Base-by-base conservation (phyloP, 441 rosid genomes). In the Kokia cookei region DNA sequence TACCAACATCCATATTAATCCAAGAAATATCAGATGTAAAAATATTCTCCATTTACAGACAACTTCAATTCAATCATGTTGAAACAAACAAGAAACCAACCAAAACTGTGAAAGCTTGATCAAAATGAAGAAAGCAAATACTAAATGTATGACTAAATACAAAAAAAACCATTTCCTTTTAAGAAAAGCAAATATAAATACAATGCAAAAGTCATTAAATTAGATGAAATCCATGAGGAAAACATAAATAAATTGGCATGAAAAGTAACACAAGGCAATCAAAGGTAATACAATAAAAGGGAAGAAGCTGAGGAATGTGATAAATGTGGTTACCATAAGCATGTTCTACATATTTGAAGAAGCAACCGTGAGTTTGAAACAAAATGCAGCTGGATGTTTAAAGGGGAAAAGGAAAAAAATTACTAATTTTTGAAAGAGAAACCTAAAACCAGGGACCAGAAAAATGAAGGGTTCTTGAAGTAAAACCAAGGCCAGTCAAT, bases 281-380 rank as follows among this genome's bases (percentile, higher is more conserved):
- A 35, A 37, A 67, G 40, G 60, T 2, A 32, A 50, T 9, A n/a
- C 5, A 37, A 15, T 32, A 13, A 4, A 24, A 51, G 12, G 35
- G 48, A 32, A 48, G 37, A 64, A 58, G 55, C 55, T 26, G 17
- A 32, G 35, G 59, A 73, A 73, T 68, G 58, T 45, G 62, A 48
- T 45, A 14, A 65, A 27, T 47, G 27, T 55, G 76, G 71, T 75
- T 67, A 79, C 71, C 76, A 22, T 8, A 45, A 53, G 50, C 65
- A 67, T 27, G 59, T 0, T 7, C 69, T 2, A 26, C 32, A 60
- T 19, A 27, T 47, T 47, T 59, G 67, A 45, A 72, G 75, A 15
- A 60, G 32, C 29, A 71, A 37, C 9, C 43, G 15, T 27, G 24
- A 24, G 19, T 0, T 15, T 12, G 10, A 65, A 58, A 51, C 45